A percentile compares a stretch with the other conserved stretches of the same genome.
These are phyloP conservation scores for Colletotrichum agaves DNA, from an alignment of 2,329 filamentous ascomycete genomes.

Conservation along the genomic window DNA sequence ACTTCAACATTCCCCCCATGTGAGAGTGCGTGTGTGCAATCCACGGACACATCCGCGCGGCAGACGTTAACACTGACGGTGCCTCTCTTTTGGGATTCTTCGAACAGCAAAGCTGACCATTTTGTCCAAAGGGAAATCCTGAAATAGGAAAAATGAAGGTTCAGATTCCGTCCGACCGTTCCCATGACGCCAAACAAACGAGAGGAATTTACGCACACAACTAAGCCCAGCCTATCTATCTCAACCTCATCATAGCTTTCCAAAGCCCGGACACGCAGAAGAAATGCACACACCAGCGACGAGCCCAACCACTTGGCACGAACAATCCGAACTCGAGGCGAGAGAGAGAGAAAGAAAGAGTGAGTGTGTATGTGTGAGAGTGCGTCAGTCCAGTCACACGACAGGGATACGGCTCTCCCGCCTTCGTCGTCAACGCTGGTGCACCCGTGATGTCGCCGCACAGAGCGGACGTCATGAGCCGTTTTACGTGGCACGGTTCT, in stretches of 20 bases:
- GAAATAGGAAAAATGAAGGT: neutral
- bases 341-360: neutral
- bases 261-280: neutral
- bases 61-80: neutral
- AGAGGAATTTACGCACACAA: too few relatives aligned
- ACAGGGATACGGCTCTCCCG: neutral
- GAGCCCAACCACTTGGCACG: neutral
- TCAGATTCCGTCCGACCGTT: neutral
- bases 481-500: neutral
- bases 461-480: neutral
- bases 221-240: too few relatives aligned
- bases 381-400: too few relatives aligned
- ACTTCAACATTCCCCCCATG: too few relatives aligned
- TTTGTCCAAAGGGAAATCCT: too few relatives aligned
- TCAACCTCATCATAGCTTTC: too few relatives aligned
- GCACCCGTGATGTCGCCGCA: neutral
- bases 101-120: too few relatives aligned
- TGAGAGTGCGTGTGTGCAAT: neutral
- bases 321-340: neutral
- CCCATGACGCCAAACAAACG: neutral
- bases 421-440: neutral
- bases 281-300: neutral
- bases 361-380: too few relatives aligned
- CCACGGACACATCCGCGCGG: conserved; percentile 10
- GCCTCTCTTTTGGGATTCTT: too few relatives aligned